Evolutionary conservation across 2,329 filamentous ascomycete genomes (phyloP), one percentile per base, ranked within the genome.

Genomic region (Huntiella savannae): DNA sequence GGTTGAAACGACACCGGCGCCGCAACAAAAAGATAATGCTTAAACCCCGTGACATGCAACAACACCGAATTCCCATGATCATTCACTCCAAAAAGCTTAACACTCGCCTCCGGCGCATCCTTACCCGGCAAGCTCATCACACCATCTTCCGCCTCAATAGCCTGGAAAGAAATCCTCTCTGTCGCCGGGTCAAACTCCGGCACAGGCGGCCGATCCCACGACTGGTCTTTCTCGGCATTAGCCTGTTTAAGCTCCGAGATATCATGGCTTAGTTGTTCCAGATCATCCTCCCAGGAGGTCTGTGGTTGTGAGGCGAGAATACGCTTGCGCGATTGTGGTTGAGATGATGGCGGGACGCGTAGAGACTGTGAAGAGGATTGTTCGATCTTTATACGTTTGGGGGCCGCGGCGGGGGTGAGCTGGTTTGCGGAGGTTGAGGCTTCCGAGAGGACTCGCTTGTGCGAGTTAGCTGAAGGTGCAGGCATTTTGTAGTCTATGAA

Each of bases 191-290:
- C 54, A 50, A 73, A 75, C 46, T 65, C 60, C n/a, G 58, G 60
- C 4, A 73, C 64, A 0, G 70, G 67, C 4, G 73, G 73, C 1
- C 73, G 68, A 40, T 80, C 78, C 92, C 91, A 98, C 58, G 84
- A 73, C 61, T 98, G 91, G 59, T 96, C 88, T 60, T 79, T 92
- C 59, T 98, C 91, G 2, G 82, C 71, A 62, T 92, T 96, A 61
- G 73, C 83, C 56, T 83, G 71, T 67, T 87, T 94, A 54, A 92
- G 68, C 15, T 79, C 82, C 17, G 75, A 79, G 51, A 96, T 87
- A 58, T 95, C 86, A 62, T 96, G 88, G 51, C 85, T 91, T 62
- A 98, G 74, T 67, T 93, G 94, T 69, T 95, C 88, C 51, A 98
- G 70, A 58, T 95, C 86, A 49, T 82, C 79, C 62, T 96, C 91